A percentile compares a stretch with the other conserved stretches of the same genome.
Conservation (phyloP, 371 early-diverging fungal genomes). For the Mortierella sp. region DNA sequence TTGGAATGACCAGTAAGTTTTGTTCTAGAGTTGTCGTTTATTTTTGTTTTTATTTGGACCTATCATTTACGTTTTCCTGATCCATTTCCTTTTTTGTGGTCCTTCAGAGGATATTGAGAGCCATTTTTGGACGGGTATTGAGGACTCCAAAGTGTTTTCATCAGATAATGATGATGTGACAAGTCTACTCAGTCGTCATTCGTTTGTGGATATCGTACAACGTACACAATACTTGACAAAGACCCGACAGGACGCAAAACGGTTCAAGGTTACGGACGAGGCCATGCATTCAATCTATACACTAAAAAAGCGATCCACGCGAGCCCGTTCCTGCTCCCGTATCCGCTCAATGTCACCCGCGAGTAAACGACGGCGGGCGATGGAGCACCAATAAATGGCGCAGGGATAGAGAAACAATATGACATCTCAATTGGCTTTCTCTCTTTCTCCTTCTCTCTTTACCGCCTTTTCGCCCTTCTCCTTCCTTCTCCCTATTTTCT, state of each 20-base stretch:
- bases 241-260: conserved; percentile 26
- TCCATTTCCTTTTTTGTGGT: neutral
- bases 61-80: neutral
- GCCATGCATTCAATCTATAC: conserved; percentile 3
- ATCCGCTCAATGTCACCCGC: neutral
- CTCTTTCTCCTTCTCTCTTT: neutral
- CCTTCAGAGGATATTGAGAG: conserved; percentile 17
- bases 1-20: conserved; percentile 32
- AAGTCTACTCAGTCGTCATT: conserved; percentile 9
- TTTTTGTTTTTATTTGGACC: neutral
- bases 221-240: conserved; percentile 20
- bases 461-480: neutral
- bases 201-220: conserved; percentile 13
- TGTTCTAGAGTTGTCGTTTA: neutral
- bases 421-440: neutral
- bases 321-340: neutral
- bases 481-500: no score
- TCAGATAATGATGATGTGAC: conserved; percentile 9
- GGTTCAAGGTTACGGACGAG: conserved; percentile 4
- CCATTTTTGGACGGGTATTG: conserved; percentile 38
- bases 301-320: conserved; percentile 8
- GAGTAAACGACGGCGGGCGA: neutral
- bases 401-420: no score
- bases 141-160: conserved; percentile 22
- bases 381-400: neutral